Base-by-base conservation (phyloP, 306 rosid species). In the Morella rubra region DNA sequence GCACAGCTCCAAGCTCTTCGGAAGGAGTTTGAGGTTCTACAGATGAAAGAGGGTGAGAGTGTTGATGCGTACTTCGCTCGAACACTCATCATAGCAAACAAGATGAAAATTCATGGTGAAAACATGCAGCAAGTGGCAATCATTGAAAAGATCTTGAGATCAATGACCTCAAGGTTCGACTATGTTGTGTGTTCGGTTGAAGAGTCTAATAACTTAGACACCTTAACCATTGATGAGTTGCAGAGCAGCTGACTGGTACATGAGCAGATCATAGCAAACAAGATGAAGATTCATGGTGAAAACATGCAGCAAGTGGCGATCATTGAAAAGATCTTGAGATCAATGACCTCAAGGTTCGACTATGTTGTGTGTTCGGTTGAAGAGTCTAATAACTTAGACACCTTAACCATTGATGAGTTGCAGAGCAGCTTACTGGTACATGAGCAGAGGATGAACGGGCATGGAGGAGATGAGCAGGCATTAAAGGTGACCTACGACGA, bases 281-380 rank as follows among this genome's bases (percentile, higher is more conserved):
- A 40, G 70, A 65, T 65, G 70, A 37, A 40, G 19, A 65, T 65
- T 65, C 22, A 65, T 40, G 49, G 70, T 37, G 70, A 59, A 65
- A 40, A 65, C 20, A 40, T 65, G 70, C 45, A 37, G 3, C 47
- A 40, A 42, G 14, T 65, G 70, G 70, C 15, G 70, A 64, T 64
- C 46, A 64, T 37, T 64, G 70, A 65, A 40, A 65, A 16, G 22
- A 65, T 65, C 47, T 40, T 65, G 13, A 37, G 47, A 37, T 65
- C 70, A 14, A 37, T 65, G 47, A 65, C 70, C 22, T 16, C 47
- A 13, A 64, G 5, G 47, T 65, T 65, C 0, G 22, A 65, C 70
- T 65, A 65, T 42, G 47, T 65, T 40, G 70, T 64, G n/a, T 64
- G 49, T 64, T 58, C 41, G 5, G 14, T 58, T 58, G 41, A 58